Base-by-base conservation (phyloP, 2,329 filamentous ascomycete species). In the Metarhizium humberi region DNA sequence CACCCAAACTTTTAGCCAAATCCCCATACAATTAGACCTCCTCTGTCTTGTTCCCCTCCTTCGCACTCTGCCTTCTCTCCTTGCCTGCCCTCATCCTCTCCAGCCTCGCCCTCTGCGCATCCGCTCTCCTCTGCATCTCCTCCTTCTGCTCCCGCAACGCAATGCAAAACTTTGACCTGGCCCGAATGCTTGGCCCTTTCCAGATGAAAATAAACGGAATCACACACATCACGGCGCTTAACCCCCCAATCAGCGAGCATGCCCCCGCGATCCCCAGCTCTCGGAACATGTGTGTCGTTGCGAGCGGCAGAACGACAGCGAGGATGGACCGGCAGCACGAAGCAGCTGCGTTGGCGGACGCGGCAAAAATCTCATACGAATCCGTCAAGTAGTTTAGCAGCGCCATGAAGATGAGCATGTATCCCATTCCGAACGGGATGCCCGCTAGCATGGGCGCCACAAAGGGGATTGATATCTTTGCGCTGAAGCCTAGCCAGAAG, bases 321-420 rank as follows among this genome's bases (percentile, higher is more conserved):
- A 92, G 94, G 69, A 97, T 90, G 87, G 94, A 94, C 55, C 94
- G 92, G 1, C 88, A 96, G 73, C 72, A 96, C 55, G 94, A 97
- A 73, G 74, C 95, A 53, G 76, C 87, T 65, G 94, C 92, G 50
- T 80, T 97, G 66, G 88, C 92, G 18, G 86, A 84, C 65, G 85
- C 84, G 50, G 83, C 81, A 61, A 80, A 87, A 46, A 83, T 77
- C 59, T 83, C 78, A 66, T 87, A 87, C 20, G 84, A 82, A 60
- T 87, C 84, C 34, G 79, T 82, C n/a, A 86, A 73, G 62, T 86
- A 86, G 61, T 85, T 86, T 32, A 86, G 69, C 36, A 85, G 71
- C 0, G 81, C 79, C 67, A 85, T 83, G 66, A 87, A 86, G 55
- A 85, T 82, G 14, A 84, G 72, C 63, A 80, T 72, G 61, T 81